phyloP scores from a whole-genome alignment of 2,329 filamentous ascomycete species.

The Clonostachys solani region DNA sequence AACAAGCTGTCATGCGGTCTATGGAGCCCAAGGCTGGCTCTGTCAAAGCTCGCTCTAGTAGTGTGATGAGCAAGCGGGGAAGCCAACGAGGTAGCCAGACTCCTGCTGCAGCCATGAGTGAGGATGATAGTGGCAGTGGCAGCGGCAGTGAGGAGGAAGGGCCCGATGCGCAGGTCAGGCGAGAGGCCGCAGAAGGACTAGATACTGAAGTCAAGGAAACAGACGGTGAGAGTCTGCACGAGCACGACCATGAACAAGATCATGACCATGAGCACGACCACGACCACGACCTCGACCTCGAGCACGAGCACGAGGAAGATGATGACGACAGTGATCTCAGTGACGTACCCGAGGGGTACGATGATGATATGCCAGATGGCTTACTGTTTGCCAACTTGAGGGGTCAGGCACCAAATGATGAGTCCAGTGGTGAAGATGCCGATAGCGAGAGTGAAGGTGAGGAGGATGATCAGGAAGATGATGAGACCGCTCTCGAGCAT shows the following conservation, averaged over 20 bases:
- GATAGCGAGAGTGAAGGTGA: conserved; percentile 28
- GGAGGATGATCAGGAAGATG: conserved; percentile 13
- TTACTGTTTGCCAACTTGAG: conserved; percentile 48
- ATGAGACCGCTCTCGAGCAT: conserved; percentile 9
- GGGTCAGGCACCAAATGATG: conserved; percentile 16
- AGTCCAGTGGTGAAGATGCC: conserved; percentile 26
- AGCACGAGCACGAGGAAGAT: conserved; percentile 14
- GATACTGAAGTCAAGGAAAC: conserved; percentile 40
- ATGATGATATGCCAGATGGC: conserved; percentile 50
- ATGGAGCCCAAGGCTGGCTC: conserved; percentile 40
- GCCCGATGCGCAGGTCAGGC: conserved; percentile 30
- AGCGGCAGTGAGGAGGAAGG: conserved; percentile 28
- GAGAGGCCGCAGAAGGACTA: conserved; percentile 24
- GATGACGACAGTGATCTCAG: conserved; percentile 69
- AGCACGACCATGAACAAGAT: conserved; percentile 7
- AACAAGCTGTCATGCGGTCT: conserved; percentile 49
- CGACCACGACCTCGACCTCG: conserved; percentile 13
- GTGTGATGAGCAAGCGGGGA: conserved; percentile 39
- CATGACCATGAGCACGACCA: conserved; percentile 10
- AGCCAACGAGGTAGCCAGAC: conserved; percentile 39
- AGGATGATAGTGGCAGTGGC: conserved; percentile 7
- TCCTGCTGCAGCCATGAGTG: conserved; percentile 26
- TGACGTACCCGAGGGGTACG: conserved; percentile 55
- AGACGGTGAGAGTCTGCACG: conserved; percentile 12
- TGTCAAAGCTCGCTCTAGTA: conserved; percentile 33